Percentiles rank a stretch among this genome's conserved stretches.
These are phyloP conservation scores for Plasmodium yoelii DNA, from an alignment of 169 alveolate genomes.

Conservation along the genomic window DNA sequence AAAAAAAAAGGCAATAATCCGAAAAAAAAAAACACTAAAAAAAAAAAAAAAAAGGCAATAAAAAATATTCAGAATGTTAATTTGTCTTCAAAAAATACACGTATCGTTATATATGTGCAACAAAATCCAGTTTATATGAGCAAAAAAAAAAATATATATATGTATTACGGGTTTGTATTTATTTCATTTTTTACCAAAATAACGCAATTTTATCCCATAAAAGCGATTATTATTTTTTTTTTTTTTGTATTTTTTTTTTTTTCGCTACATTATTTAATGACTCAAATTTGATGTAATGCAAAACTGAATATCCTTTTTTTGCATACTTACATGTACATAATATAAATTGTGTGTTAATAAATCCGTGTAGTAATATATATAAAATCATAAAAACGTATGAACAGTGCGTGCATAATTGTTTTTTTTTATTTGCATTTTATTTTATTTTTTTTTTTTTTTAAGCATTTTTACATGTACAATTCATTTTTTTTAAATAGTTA, in stretches of 20 bases:
- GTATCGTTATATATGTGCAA: slow-evolving; percentile 3
- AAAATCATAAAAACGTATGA: not conserved
- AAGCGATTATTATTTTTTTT: not conserved
- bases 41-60: not conserved
- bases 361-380: too few species aligned
- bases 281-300: slow-evolving; percentile 3
- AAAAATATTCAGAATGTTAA: not conserved
- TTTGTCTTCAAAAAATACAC: slow-evolving; percentile 2
- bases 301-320: not conserved
- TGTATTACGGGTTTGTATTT: not conserved
- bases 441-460: too few species aligned
- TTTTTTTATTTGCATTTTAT: too few species aligned
- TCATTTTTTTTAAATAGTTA: too few species aligned
- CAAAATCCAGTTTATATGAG: not conserved
- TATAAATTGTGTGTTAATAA: too few species aligned
- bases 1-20: not conserved
- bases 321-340: not conserved
- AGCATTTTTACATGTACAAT: too few species aligned
- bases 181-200: not conserved
- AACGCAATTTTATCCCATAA: not conserved
- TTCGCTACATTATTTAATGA: not conserved
- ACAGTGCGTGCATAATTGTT: too few species aligned
- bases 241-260: too few species aligned
- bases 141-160: not conserved
- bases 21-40: not conserved